phyloP scores from a whole-genome alignment of 768 basidiomycete species.

The Roridomyces roridus region DNA sequence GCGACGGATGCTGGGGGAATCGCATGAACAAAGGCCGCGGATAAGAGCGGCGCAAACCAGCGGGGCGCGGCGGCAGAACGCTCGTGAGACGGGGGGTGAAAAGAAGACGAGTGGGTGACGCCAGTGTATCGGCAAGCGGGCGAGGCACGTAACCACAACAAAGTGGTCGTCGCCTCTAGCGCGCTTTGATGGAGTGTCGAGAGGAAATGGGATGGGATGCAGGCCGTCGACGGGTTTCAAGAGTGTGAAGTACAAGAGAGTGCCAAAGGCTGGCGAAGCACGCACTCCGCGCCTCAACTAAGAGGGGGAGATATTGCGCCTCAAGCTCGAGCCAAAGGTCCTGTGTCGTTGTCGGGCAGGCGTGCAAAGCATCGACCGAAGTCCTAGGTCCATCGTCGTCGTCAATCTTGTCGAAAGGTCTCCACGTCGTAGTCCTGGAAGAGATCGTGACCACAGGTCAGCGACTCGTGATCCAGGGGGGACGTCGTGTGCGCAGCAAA shows the following conservation, averaged over 20 bases:
- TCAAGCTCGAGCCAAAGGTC: slow-evolving; percentile 65
- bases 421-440: slow-evolving; percentile 34
- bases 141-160: slow-evolving; percentile 81
- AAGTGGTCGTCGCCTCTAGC: slow-evolving; percentile 85
- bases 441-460: slow-evolving; percentile 50
- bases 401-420: slow-evolving; percentile 35
- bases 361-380: slow-evolving; percentile 54
- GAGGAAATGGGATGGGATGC: slow-evolving; percentile 52
- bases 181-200: slow-evolving; percentile 56
- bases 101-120: slow-evolving; percentile 51
- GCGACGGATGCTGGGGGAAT: slow-evolving; percentile 11
- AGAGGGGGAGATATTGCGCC: slow-evolving; percentile 58
- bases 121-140: slow-evolving; percentile 76
- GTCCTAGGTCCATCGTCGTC: slow-evolving; percentile 61
- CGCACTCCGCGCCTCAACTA: slow-evolving; percentile 51
- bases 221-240: slow-evolving; percentile 45
- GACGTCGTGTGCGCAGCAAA: slow-evolving; percentile 56
- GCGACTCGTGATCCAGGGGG: slow-evolving; percentile 32
- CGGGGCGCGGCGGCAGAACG: slow-evolving; percentile 9
- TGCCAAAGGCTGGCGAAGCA: slow-evolving; percentile 58
- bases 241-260: slow-evolving; percentile 64
- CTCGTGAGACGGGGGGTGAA: slow-evolving; percentile 25
- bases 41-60: slow-evolving; percentile 8
- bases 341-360: slow-evolving; percentile 72
- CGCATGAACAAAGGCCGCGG: slow-evolving; percentile 11